Percentiles rank a stretch among this genome's conserved stretches.
These are phyloP conservation scores for Camillea tinctor DNA, from an alignment of 2,329 filamentous ascomycete species.

Conservation along the genomic window DNA sequence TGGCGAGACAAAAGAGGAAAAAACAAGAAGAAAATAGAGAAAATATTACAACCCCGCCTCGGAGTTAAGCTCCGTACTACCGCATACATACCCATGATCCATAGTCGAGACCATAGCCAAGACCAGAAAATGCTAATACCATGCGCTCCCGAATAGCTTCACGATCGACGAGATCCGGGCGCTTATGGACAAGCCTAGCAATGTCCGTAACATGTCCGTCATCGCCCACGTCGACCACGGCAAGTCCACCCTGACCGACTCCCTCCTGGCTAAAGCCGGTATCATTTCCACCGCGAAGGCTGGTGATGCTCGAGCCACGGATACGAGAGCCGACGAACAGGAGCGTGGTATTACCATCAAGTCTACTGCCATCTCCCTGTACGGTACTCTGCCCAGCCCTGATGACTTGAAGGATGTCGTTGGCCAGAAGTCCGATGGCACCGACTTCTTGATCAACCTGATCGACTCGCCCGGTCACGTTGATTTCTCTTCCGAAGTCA, in stretches of 20 bases:
- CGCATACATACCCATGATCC: constrained; percentile 2
- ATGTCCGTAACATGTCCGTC: constrained; percentile 96
- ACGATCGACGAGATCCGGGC: constrained; percentile 89
- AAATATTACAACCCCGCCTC: constrained; percentile 35
- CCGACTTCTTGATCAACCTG: constrained; percentile 99
- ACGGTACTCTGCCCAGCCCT: constrained; percentile 73
- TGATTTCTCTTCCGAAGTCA: constrained; percentile 99
- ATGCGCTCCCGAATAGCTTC: constrained; percentile 66
- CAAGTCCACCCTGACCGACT: constrained; percentile 99
- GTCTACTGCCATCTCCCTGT: constrained; percentile 99
- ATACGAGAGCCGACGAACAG: constrained; percentile 96
- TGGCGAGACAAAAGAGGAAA: constrained; percentile 13
- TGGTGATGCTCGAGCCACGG: constrained; percentile 92
- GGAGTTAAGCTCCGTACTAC: constrained; percentile 39
- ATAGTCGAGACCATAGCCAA: no score
- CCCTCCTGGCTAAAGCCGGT: constrained; percentile 97
- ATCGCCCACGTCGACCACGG: constrained; percentile 99
- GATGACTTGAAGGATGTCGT: constrained; percentile 96
- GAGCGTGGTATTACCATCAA: constrained; percentile 99
- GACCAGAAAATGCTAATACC: constrained; percentile 46
- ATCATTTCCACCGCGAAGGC: constrained; percentile 98
- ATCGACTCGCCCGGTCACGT: constrained; percentile 99
- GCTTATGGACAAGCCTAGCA: constrained; percentile 71
- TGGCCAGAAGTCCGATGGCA: constrained; percentile 81
- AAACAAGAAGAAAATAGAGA: background rate